Percentiles rank a stretch among this genome's conserved stretches.
phyloP scores from a whole-genome alignment of 169 alveolate genomes.

The Amoebophrya sp. region DNA sequence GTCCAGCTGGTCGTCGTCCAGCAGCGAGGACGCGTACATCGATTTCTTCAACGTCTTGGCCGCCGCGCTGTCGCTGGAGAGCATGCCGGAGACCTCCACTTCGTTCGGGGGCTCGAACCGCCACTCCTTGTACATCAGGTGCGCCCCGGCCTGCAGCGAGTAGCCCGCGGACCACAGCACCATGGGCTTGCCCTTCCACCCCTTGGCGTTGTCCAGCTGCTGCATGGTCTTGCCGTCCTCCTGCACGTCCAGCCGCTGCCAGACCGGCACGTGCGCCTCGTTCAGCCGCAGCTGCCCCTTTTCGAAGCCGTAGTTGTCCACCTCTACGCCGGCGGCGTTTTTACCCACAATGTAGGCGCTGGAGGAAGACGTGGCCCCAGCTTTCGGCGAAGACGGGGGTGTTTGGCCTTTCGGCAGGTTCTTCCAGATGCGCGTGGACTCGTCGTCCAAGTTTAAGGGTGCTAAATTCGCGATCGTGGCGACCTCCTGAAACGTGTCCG shows the following conservation, averaged over 20 bases:
- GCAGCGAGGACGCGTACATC: too few species aligned
- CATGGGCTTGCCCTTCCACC: not conserved
- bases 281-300: not conserved
- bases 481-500: not conserved
- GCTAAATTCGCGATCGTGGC: not conserved
- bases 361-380: too few species aligned
- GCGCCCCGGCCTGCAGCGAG: not conserved
- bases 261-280: not conserved
- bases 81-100: too few species aligned
- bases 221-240: not conserved
- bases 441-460: not conserved
- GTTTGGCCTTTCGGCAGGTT: too few species aligned
- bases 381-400: too few species aligned
- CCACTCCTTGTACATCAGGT: not conserved
- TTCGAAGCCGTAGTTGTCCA: too few species aligned
- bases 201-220: not conserved
- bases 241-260: not conserved
- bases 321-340: too few species aligned
- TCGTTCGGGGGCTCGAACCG: not conserved
- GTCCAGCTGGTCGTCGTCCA: not conserved
- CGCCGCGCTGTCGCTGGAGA: too few species aligned
- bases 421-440: not conserved
- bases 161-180: not conserved
- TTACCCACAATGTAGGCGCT: too few species aligned
- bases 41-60: too few species aligned